Percentiles rank a stretch among this genome's conserved stretches.
These are phyloP conservation scores for Ambrosia hybrid DNA, from an alignment of 140 eudicot genomes.

Conservation along the genomic window DNA sequence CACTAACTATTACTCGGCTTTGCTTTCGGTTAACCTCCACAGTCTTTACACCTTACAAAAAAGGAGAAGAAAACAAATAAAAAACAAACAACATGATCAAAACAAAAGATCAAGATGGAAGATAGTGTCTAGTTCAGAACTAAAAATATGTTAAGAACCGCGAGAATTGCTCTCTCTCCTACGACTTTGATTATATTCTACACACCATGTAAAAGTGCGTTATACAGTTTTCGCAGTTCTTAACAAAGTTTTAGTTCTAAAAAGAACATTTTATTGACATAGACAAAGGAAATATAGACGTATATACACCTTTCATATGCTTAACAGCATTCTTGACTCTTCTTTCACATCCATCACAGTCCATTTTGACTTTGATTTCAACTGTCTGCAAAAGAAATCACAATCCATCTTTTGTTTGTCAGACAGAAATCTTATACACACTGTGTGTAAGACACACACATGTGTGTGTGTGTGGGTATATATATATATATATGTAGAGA, in stretches of 20 bases:
- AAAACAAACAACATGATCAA: too few relatives aligned
- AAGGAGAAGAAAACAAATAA: too few relatives aligned
- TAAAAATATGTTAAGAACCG: too few relatives aligned
- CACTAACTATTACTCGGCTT: constrained; percentile 65
- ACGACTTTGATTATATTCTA: too few relatives aligned
- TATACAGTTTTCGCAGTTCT: too few relatives aligned
- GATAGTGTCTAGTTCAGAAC: too few relatives aligned
- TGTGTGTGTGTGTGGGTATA: background rate
- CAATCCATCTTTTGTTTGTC: constrained; percentile 22
- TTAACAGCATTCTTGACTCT: constrained; percentile 14
- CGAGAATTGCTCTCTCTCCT: too few relatives aligned
- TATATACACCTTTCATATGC: constrained; percentile 22
- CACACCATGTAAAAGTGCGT: too few relatives aligned
- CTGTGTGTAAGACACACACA: background rate
- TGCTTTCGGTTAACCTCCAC: constrained; percentile 68
- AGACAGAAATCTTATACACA: background rate
- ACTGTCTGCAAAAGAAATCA: constrained; percentile 11
- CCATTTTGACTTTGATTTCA: constrained; percentile 22
- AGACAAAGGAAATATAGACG: background rate
- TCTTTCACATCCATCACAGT: constrained; percentile 23
- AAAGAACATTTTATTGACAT: too few relatives aligned
- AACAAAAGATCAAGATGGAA: too few relatives aligned
- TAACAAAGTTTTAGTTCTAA: too few relatives aligned
- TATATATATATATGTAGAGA: background rate
- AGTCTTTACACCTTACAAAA: constrained; percentile 52